Conservation (phyloP, 306 rosid genomes). For the Quercus mongolica region DNA sequence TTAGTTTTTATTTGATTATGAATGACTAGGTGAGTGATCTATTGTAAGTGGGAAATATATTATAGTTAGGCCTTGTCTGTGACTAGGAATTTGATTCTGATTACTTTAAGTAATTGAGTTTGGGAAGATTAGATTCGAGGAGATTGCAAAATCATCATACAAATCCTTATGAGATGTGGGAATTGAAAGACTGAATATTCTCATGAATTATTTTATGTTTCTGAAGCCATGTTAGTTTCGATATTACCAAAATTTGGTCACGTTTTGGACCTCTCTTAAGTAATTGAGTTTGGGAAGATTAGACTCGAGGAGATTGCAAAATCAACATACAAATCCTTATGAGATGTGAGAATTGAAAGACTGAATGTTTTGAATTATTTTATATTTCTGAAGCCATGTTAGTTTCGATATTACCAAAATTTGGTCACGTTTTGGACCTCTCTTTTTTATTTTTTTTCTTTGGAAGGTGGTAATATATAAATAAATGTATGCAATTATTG, state of each 20-base stretch:
- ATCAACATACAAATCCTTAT: not conserved
- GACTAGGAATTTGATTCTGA: not conserved
- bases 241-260: no score
- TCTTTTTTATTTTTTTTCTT: no score
- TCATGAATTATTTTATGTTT: not conserved
- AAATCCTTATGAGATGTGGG: not conserved
- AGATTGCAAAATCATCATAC: not conserved
- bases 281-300: not conserved
- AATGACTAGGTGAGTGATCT: constrained; percentile 12
- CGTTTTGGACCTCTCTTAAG: not conserved
- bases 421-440: no score
- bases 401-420: no score
- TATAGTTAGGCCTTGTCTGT: constrained; percentile 24
- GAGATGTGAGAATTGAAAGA: not conserved
- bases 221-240: no score
- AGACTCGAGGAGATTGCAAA: not conserved
- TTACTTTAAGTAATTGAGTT: not conserved
- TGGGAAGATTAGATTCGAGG: not conserved
- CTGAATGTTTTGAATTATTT: not conserved
- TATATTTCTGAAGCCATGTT: no score
- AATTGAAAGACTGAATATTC: not conserved
- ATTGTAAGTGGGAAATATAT: not conserved
- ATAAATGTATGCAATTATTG: no score
- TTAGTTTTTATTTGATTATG: constrained; percentile 18
- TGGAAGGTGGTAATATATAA: no score